These are phyloP conservation scores for Neocallimastix lanati DNA, from an alignment of 192 early-diverging fungal species.

Conservation along the genomic window DNA sequence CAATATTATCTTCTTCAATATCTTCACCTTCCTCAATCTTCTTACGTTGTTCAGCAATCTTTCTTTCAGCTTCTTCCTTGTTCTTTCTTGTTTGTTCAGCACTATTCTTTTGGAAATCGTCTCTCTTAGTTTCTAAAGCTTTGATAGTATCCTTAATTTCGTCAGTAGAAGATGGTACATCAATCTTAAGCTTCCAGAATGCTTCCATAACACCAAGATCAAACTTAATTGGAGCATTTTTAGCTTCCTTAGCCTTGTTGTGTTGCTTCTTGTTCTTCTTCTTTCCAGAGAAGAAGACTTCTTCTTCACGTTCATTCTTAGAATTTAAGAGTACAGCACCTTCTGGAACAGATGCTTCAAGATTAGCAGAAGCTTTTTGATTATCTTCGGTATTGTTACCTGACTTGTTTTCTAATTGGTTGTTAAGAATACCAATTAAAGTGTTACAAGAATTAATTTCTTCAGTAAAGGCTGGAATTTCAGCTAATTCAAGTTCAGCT, in stretches of 20 bases:
- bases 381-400: not conserved
- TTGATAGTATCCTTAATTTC: slow-evolving; percentile 53
- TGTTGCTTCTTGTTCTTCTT: slow-evolving; percentile 44
- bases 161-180: slow-evolving; percentile 48
- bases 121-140: slow-evolving; percentile 46
- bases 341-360: slow-evolving; percentile 38
- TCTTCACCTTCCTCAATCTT: slow-evolving; percentile 21
- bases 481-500: slow-evolving; percentile 66
- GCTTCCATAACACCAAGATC: slow-evolving; percentile 51
- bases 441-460: slow-evolving; percentile 73
- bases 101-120: slow-evolving; percentile 58
- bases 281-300: slow-evolving; percentile 51
- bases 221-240: slow-evolving; percentile 43
- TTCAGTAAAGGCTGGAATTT: slow-evolving; percentile 64
- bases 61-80: slow-evolving; percentile 71
- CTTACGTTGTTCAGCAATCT: slow-evolving; percentile 49
- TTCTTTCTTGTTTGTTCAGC: slow-evolving; percentile 61
- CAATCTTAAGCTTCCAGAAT: slow-evolving; percentile 60
- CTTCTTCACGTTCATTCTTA: slow-evolving; percentile 57
- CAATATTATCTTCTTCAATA: not conserved
- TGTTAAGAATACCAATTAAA: slow-evolving; percentile 53
- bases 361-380: slow-evolving; percentile 13
- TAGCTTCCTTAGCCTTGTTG: slow-evolving; percentile 25
- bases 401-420: slow-evolving; percentile 8
- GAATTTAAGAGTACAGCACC: slow-evolving; percentile 54